These are phyloP conservation scores for Zymoseptoria crescenta DNA, from an alignment of 2,329 filamentous ascomycete genomes.

Conservation along the genomic window DNA sequence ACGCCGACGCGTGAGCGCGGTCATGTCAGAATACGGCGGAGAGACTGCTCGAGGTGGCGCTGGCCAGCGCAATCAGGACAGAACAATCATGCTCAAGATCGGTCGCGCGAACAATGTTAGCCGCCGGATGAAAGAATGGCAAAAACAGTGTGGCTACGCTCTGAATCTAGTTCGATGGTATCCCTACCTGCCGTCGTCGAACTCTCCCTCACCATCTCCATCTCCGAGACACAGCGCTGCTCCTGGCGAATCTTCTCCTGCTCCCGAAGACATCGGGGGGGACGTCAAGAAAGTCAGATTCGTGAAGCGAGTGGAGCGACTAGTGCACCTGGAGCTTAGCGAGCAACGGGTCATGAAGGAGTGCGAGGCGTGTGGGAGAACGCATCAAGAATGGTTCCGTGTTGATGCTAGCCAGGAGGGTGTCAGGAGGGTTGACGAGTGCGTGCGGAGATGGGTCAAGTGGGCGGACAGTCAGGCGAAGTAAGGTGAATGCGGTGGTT, in stretches of 20 bases:
- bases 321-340: constrained; percentile 84
- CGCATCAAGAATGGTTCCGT: constrained; percentile 94
- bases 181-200: constrained; percentile 54
- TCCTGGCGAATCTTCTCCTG: constrained; percentile 18
- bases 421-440: constrained; percentile 60
- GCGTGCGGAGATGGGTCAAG: constrained; percentile 74
- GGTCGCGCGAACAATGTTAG: constrained; percentile 74
- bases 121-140: constrained; percentile 85
- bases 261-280: constrained; percentile 12
- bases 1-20: constrained; percentile 25
- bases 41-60: neutral
- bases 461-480: constrained; percentile 49
- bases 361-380: constrained; percentile 71
- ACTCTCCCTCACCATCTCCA: constrained; percentile 14
- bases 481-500: neutral
- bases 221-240: constrained; percentile 23
- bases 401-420: constrained; percentile 66
- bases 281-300: constrained; percentile 64
- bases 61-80: constrained; percentile 25
- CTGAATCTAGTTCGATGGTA: constrained; percentile 86
- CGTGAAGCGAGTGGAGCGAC: constrained; percentile 76
- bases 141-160: constrained; percentile 82
- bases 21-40: constrained; percentile 21
- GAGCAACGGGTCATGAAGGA: constrained; percentile 50
- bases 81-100: constrained; percentile 61